These are phyloP conservation scores for Inga leiocalycina DNA, from an alignment of 306 rosid genomes.

Conservation along the genomic window DNA sequence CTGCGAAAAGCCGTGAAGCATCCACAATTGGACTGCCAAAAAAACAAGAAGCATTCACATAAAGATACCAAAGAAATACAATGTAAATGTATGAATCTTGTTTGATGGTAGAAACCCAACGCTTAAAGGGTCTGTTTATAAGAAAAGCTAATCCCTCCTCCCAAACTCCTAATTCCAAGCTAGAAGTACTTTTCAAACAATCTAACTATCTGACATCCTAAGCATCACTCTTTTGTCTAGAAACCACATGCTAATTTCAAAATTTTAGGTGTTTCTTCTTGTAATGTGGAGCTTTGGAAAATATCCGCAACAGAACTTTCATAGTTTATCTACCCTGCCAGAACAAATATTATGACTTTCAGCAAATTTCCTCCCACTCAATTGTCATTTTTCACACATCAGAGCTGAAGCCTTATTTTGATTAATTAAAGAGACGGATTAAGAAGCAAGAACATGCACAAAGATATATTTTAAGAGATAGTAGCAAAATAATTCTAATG, in stretches of 20 bases:
- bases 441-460: neutral
- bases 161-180: neutral
- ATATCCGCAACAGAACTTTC: neutral
- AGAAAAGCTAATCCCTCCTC: neutral
- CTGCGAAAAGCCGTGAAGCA: slow-evolving; percentile 78
- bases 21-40: slow-evolving; percentile 74
- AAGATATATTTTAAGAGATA: neutral
- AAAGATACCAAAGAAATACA: slow-evolving; percentile 17
- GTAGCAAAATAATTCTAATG: neutral
- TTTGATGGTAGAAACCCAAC: neutral
- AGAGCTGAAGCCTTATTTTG: slow-evolving; percentile 11
- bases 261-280: neutral
- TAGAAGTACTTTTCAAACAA: neutral
- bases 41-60: slow-evolving; percentile 32
- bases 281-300: neutral
- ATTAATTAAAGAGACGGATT: slow-evolving; percentile 16
- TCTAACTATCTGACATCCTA: neutral
- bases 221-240: neutral
- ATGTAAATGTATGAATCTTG: slow-evolving; percentile 6
- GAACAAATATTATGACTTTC: slow-evolving; percentile 1
- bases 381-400: slow-evolving; percentile 6
- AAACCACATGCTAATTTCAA: neutral
- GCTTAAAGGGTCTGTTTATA: neutral
- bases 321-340: neutral
- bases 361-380: neutral